phyloP scores from a whole-genome alignment of 352 stramenopile species.

The Phytopythium kandeliae region DNA sequence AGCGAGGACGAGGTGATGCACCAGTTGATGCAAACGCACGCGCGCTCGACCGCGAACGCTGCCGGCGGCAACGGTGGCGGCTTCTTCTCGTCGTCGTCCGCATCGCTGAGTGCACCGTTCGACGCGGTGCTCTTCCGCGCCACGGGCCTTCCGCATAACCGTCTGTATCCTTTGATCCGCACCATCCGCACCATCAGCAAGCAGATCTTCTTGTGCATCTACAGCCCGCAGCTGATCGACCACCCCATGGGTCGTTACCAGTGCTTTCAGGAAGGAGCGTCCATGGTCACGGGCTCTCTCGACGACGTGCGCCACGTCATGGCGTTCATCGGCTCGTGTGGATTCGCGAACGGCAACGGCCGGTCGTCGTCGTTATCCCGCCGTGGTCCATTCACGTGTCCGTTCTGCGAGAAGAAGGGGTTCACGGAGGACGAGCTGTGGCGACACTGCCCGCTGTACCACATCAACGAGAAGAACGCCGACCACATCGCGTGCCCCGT shows the following conservation, averaged over 20 bases:
- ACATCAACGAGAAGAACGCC: constrained; percentile 84
- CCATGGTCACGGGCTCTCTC: constrained; percentile 77
- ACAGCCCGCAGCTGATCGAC: constrained; percentile 70
- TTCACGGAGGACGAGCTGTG: constrained; percentile 81
- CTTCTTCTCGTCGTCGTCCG: constrained; percentile 1
- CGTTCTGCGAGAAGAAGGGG: constrained; percentile 67
- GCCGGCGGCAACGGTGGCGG: background rate
- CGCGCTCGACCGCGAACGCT: constrained; percentile 15
- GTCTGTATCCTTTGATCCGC: constrained; percentile 49
- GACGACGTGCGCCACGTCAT: constrained; percentile 57
- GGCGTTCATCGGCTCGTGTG: constrained; percentile 56
- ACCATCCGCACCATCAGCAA: constrained; percentile 64
- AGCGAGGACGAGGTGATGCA: constrained; percentile 46
- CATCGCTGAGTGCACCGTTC: constrained; percentile 26
- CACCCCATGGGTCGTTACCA: constrained; percentile 64
- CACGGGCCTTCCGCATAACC: constrained; percentile 39
- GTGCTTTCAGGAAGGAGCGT: constrained; percentile 73
- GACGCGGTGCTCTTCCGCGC: constrained; percentile 65
- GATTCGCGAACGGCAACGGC: constrained; percentile 9
- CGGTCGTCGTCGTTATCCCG: constrained; percentile 3
- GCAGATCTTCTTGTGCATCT: constrained; percentile 84
- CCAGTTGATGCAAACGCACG: constrained; percentile 51
- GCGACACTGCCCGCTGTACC: constrained; percentile 76
- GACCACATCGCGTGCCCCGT: constrained; percentile 70
- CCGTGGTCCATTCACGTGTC: constrained; percentile 42